Base-by-base conservation (phyloP, 1,284 basidiomycete genomes). In the Leucoagaricus sp. region DNA sequence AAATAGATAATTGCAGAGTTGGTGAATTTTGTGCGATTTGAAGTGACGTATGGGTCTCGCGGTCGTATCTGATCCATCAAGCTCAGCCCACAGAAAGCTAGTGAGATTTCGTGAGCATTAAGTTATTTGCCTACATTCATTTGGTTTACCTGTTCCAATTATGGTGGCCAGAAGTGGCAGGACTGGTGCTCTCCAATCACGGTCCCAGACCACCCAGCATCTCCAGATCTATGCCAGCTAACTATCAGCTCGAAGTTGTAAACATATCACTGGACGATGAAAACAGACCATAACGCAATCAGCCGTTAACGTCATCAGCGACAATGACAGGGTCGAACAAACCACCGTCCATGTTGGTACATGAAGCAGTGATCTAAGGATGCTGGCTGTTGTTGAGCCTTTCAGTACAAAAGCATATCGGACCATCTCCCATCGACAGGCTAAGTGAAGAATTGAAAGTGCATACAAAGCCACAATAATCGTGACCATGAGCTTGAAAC, bases 301-400 rank as follows among this genome's bases (percentile, higher is more conserved):
- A 41, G 53, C 53, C 4, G 48, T 55, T 23, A 55, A 7, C 38
- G 53, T 55, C 53, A 55, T 55, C 34, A 55, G 26, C 4, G 53
- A 47, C 28, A 55, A 13, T 15, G 45, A 40, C 21, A 55, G 53
- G 31, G 41, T 48, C 38, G 53, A 47, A 7, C 47, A 8, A n/a
- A 55, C 28, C 12, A 38, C 47, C 12, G 44, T 36, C 53, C 53
- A 55, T 15, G 45, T 42, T 7, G 53, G 45, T 12, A 40, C 45
- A 12, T 12, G n/a, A 19, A 47, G 9, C 15, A 55, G 26, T 5
- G 53, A 55, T 25, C 31, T 45, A 7, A 55, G 26, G 28, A 41
- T 48, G 25, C 45, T 48, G n/a, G 47, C 36, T 3, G 8, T 17
- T 3, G 46, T 41, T 29, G 34, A 15, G 7, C 45, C 45, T 19